phyloP scores from a whole-genome alignment of 169 alveolate genomes.

The Plasmodium malariae region DNA sequence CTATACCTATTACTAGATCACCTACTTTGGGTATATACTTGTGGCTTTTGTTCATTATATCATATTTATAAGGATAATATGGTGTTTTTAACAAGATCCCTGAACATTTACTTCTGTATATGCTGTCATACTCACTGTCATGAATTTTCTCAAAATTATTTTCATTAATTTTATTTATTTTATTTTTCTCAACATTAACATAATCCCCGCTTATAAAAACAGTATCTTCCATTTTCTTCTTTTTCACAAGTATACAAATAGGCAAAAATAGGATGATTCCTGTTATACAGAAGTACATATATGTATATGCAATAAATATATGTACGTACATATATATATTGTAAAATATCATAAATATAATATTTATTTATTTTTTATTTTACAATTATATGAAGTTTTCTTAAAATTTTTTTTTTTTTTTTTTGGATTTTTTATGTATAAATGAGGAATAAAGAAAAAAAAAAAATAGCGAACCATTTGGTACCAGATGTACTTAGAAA shows the following conservation, averaged over 20 bases:
- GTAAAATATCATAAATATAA: not conserved
- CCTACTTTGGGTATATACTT: constrained; percentile 84
- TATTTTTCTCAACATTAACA: constrained; percentile 16
- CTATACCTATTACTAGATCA: constrained; percentile 84
- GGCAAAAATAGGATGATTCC: not conserved
- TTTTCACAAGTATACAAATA: not conserved
- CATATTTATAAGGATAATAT: constrained; percentile 65
- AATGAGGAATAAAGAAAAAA: too few species aligned
- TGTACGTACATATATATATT: not conserved
- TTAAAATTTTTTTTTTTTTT: too few species aligned
- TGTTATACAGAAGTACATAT: not conserved
- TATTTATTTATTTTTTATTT: too few species aligned
- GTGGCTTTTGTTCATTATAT: constrained; percentile 69
- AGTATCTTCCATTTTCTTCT: constrained; percentile 43
- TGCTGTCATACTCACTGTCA: constrained; percentile 38
- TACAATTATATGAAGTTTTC: too few species aligned
- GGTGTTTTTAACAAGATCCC: constrained; percentile 65
- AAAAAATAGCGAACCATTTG: too few species aligned
- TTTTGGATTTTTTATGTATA: too few species aligned
- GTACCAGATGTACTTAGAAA: too few species aligned
- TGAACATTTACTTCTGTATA: constrained; percentile 64
- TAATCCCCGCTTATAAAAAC: constrained; percentile 58
- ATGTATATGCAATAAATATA: not conserved
- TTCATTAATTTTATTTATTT: constrained; percentile 36
- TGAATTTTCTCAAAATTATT: constrained; percentile 33